These are phyloP conservation scores for Santalum album DNA, from an alignment of 164 flowering plant genomes.

Conservation along the genomic window DNA sequence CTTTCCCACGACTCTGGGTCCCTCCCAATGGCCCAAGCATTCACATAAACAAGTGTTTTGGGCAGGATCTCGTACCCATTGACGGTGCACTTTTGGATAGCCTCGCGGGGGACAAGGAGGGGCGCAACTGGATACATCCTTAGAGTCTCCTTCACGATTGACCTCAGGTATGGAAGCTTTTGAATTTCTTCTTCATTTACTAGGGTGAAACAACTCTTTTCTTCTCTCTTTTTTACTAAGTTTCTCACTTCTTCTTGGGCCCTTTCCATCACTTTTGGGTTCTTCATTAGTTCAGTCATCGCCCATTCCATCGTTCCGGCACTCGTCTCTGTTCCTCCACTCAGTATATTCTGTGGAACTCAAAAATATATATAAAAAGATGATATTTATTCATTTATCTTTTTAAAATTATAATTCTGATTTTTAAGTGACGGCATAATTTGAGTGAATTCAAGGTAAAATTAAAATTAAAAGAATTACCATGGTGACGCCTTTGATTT, in stretches of 20 bases:
- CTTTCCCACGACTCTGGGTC: neutral
- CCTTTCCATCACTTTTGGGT: neutral
- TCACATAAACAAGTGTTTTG: neutral
- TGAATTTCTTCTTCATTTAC: neutral
- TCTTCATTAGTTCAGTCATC: neutral
- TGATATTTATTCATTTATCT: too few species aligned
- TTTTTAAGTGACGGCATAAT: too few species aligned
- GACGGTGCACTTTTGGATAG: neutral
- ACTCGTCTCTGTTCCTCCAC: neutral
- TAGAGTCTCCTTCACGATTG: neutral
- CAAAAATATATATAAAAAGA: neutral
- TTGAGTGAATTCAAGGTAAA: too few species aligned
- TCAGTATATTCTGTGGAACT: neutral
- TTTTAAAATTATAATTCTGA: too few species aligned
- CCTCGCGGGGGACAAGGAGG: neutral
- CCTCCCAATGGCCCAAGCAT: constrained; percentile 1
- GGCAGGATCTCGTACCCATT: neutral
- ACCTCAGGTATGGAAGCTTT: neutral
- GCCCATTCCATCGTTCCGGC: neutral
- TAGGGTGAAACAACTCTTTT: neutral
- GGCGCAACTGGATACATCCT: neutral
- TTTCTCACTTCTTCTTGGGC: neutral
- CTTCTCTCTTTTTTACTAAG: neutral
- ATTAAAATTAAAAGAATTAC: neutral
- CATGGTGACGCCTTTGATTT: neutral